These are phyloP conservation scores for Xylaria intraflava DNA, from an alignment of 495 filamentous ascomycete species.

Conservation along the genomic window DNA sequence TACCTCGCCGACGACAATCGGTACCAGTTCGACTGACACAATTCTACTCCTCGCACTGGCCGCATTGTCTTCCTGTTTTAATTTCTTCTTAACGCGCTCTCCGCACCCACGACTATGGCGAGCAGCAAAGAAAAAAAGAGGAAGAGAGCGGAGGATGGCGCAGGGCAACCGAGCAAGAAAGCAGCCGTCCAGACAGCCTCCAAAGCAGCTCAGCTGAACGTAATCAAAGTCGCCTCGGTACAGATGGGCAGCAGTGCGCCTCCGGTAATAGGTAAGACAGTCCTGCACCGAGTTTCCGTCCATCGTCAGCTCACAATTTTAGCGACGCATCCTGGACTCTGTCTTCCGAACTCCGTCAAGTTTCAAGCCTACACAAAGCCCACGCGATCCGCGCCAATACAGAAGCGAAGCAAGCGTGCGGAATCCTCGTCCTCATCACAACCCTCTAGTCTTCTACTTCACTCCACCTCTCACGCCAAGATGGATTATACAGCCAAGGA, in stretches of 20 bases:
- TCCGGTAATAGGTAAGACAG: constrained; percentile 56
- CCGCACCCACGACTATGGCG: constrained; percentile 37
- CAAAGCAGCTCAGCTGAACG: constrained; percentile 28
- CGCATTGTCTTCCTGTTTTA: neutral
- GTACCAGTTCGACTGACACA: neutral
- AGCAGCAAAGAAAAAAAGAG: constrained; percentile 63
- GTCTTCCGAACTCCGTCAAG: constrained; percentile 46
- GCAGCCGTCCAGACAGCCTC: constrained; percentile 42
- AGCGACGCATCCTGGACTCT: constrained; percentile 67
- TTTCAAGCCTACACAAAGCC: constrained; percentile 57
- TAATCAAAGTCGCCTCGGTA: constrained; percentile 52
- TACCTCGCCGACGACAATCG: neutral
- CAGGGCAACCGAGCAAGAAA: constrained; percentile 53
- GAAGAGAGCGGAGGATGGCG: constrained; percentile 54
- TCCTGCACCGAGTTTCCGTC: neutral
- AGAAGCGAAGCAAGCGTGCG: constrained; percentile 37
- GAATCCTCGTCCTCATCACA: constrained; percentile 37
- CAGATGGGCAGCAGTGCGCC: constrained; percentile 51
- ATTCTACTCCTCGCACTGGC: neutral
- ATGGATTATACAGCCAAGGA: constrained; percentile 80
- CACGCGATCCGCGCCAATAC: constrained; percentile 32
- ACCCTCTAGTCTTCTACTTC: constrained; percentile 58
- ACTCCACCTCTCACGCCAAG: constrained; percentile 67
- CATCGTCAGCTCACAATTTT: constrained; percentile 5
- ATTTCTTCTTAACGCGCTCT: neutral